These are phyloP conservation scores for Naematelia encephala DNA, from an alignment of 768 basidiomycete genomes.

Conservation along the genomic window DNA sequence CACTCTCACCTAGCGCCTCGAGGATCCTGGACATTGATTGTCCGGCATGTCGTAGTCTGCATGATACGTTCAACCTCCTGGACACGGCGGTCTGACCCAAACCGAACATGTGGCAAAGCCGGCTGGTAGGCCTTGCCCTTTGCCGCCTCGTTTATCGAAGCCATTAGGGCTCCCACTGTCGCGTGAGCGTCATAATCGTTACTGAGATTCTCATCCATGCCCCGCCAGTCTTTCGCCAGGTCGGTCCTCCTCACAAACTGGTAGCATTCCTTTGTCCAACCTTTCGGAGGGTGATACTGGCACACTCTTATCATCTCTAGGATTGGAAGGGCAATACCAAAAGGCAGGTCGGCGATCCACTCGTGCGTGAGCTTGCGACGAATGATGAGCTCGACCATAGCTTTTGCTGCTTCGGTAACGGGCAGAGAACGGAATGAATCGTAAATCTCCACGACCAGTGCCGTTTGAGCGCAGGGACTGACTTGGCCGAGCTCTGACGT, in stretches of 20 bases:
- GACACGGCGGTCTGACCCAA: conserved; percentile 81
- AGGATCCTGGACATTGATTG: conserved; percentile 64
- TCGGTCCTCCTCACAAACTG: conserved; percentile 70
- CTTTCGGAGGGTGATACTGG: conserved; percentile 69
- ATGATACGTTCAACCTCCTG: conserved; percentile 90
- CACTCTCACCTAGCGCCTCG: conserved; percentile 64
- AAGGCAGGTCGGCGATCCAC: conserved; percentile 36
- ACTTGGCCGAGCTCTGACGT: conserved; percentile 18
- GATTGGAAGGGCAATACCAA: conserved; percentile 58
- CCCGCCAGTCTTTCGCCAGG: conserved; percentile 56
- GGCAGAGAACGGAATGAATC: conserved; percentile 3
- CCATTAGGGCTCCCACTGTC: neutral
- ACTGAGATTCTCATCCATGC: neutral
- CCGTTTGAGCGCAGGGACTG: conserved; percentile 16
- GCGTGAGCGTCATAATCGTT: neutral
- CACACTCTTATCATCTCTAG: conserved; percentile 80
- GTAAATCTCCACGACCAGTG: conserved; percentile 22
- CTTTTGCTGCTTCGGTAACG: conserved; percentile 9
- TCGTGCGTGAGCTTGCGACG: conserved; percentile 17
- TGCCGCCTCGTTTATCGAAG: neutral
- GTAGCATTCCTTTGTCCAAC: conserved; percentile 71
- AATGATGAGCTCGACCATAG: conserved; percentile 31
- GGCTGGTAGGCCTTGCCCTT: conserved; percentile 5
- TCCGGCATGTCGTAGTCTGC: conserved; percentile 69
- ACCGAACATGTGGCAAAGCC: conserved; percentile 72